Conservation (phyloP, 169 alveolate genomes). For the Plasmodium gonderi region DNA sequence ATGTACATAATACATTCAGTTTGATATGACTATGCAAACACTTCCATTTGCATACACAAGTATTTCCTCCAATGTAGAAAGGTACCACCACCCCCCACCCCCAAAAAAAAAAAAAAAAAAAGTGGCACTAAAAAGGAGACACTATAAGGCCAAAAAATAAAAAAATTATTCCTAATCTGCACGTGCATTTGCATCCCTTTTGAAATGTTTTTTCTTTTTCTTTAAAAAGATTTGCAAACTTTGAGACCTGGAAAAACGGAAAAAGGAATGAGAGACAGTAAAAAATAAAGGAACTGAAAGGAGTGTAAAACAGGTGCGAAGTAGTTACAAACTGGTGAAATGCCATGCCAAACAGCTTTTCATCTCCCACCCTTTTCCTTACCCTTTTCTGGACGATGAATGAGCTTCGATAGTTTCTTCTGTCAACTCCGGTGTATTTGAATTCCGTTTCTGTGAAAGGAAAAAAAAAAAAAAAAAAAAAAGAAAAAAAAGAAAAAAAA, state of each 20-base stretch:
- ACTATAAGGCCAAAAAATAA: too few relatives aligned
- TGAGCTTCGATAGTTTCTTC: constrained; percentile 48
- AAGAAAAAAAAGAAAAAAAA: too few relatives aligned
- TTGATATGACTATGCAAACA: too few relatives aligned
- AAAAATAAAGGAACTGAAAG: not conserved
- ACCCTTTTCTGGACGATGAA: constrained; percentile 28
- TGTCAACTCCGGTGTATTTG: not conserved
- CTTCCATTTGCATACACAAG: too few relatives aligned
- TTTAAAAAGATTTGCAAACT: constrained; percentile 36
- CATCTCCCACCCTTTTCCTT: not conserved
- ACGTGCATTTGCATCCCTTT: not conserved
- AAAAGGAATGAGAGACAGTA: not conserved
- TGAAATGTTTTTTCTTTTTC: constrained; percentile 36
- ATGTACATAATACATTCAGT: too few relatives aligned
- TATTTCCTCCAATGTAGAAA: too few relatives aligned
- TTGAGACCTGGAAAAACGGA: constrained; percentile 21
- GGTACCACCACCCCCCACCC: too few relatives aligned
- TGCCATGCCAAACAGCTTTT: not conserved
- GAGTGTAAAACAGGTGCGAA: not conserved
- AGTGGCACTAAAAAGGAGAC: too few relatives aligned
- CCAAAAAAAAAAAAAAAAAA: too few relatives aligned
- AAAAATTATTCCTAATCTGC: not conserved
- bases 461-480: not conserved
- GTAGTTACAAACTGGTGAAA: not conserved
- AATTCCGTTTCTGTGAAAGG: constrained; percentile 24